phyloP scores from a whole-genome alignment of 495 filamentous ascomycete species.

The Sordaria brevicollis region DNA sequence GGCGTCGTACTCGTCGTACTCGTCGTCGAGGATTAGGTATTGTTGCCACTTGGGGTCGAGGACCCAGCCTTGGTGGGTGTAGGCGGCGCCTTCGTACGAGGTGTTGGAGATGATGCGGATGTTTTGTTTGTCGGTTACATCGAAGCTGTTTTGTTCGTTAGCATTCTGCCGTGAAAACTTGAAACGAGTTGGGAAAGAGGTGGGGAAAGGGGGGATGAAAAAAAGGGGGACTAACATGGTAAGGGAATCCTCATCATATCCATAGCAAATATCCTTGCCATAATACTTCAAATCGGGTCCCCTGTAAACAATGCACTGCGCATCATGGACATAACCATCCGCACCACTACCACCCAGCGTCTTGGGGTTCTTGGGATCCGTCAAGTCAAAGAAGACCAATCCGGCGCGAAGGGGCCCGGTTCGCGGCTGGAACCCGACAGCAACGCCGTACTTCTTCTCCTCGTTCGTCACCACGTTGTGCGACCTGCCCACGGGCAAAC shows the following conservation, averaged over 20 bases:
- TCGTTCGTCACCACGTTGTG: conserved; percentile 43
- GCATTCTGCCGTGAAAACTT: neutral
- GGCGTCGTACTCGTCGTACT: conserved; percentile 40
- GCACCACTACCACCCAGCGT: conserved; percentile 33
- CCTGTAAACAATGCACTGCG: conserved; percentile 44
- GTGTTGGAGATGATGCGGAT: conserved; percentile 41
- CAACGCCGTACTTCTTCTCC: conserved; percentile 29
- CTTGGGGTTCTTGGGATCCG: conserved; percentile 35
- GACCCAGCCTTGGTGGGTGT: conserved; percentile 45
- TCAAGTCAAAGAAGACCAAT: conserved; percentile 41
- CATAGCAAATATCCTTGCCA: conserved; percentile 47
- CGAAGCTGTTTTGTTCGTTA: conserved; percentile 23
- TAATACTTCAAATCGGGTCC: conserved; percentile 40
- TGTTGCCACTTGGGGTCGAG: conserved; percentile 28
- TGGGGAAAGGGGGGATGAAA: neutral
- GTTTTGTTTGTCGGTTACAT: conserved; percentile 41
- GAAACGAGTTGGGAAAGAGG: neutral
- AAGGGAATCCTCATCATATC: conserved; percentile 38
- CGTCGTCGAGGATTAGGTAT: conserved; percentile 46
- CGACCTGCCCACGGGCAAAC: conserved; percentile 27
- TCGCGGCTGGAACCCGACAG: conserved; percentile 35
- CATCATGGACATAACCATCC: conserved; percentile 49
- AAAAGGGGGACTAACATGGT: conserved; percentile 19
- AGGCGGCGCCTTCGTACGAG: conserved; percentile 41
- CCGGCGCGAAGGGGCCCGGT: conserved; percentile 26